Evolutionary conservation across 2,329 filamentous ascomycete genomes (phyloP), one percentile per base, ranked within the genome.

Genomic region (Penicillium sp.): DNA sequence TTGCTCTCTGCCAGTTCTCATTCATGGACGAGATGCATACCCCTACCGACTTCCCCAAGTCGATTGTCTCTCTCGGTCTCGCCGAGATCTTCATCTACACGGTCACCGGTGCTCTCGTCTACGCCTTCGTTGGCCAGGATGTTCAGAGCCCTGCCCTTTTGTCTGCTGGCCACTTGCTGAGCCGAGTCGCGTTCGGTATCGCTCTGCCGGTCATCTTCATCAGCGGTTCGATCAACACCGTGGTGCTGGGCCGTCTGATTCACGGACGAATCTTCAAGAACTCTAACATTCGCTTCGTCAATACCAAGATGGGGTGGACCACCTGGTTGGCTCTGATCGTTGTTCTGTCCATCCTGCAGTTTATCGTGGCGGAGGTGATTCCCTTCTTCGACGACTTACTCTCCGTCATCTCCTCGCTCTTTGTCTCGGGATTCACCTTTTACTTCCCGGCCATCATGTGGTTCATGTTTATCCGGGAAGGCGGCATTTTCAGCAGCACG

Each of bases 11-110:
- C 41, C 41, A 43, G 25, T 43, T 43, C 41, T 43, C 41, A 3
- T 43, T 43, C 41, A 43, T 43, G 41, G 41, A 43, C 25, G 41
- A 43, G 32, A 43, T 43, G 41, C 41, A 43, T 32, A 43, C 41
- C 18, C 41, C 41, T 28, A 43, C 41, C 33, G 41, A 43, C 8
- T 43, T 43, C 41, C 41, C 41, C 32, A 43, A 43, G 33, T 43
- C 41, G 11, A 33, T 43, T 6, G 34, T 32, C 29, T 32, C 41
- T 13, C 41, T 43, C 9, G 41, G 41, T 18, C 25, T 43, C 4
- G 33, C 41, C 9, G 41, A 43, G 41, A 43, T 43, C 25, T 43
- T 43, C 25, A 43, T 43, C 41, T 43, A 43, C 9, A 43, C 41
- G 13, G 13, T 43, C 7, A 43, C 41, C 25, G 41, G 41, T 36